These are phyloP conservation scores for Aspergillus terreus DNA, from an alignment of 2,329 filamentous ascomycete genomes.

Conservation along the genomic window DNA sequence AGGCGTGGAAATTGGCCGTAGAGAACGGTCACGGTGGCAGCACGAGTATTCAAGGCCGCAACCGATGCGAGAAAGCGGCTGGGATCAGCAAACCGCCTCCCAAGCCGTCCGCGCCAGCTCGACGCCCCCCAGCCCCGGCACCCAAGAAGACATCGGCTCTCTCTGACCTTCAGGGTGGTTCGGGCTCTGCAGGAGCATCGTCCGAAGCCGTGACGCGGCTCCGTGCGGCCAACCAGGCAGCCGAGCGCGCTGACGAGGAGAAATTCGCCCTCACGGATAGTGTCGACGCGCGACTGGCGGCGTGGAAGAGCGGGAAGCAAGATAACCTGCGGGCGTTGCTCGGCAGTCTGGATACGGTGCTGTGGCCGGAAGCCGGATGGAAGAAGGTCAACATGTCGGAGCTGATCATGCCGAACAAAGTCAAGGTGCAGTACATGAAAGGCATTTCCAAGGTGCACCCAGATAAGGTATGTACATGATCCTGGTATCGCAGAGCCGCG, in stretches of 20 bases:
- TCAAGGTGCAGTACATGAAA: slow-evolving; percentile 99
- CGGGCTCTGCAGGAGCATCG: slow-evolving; percentile 44
- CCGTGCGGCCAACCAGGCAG: slow-evolving; percentile 77
- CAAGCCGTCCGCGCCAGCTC: slow-evolving; percentile 45
- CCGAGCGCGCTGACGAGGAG: slow-evolving; percentile 84
- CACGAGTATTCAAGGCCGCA: slow-evolving; percentile 77
- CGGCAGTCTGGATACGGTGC: slow-evolving; percentile 78
- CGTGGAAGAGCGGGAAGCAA: slow-evolving; percentile 87
- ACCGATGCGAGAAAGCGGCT: slow-evolving; percentile 84
- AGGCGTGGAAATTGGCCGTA: slow-evolving; percentile 77
- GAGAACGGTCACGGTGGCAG: slow-evolving; percentile 82
- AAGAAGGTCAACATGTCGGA: slow-evolving; percentile 96
- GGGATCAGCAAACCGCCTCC: slow-evolving; percentile 57
- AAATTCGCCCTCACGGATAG: slow-evolving; percentile 84
- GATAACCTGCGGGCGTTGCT: slow-evolving; percentile 88
- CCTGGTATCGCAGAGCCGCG: neutral
- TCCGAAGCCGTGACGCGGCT: slow-evolving; percentile 78
- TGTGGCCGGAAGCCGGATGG: slow-evolving; percentile 93
- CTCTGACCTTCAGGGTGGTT: slow-evolving; percentile 28
- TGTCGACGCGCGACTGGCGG: slow-evolving; percentile 72
- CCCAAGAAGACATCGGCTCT: slow-evolving; percentile 32
- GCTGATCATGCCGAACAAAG: slow-evolving; percentile 85
- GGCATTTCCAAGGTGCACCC: slow-evolving; percentile 98
- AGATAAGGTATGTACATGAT: slow-evolving; percentile 72
- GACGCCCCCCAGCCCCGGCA: slow-evolving; percentile 45